These are phyloP conservation scores for Boechera divaricarpa DNA, from an alignment of 345 rosid genomes.

Conservation along the genomic window DNA sequence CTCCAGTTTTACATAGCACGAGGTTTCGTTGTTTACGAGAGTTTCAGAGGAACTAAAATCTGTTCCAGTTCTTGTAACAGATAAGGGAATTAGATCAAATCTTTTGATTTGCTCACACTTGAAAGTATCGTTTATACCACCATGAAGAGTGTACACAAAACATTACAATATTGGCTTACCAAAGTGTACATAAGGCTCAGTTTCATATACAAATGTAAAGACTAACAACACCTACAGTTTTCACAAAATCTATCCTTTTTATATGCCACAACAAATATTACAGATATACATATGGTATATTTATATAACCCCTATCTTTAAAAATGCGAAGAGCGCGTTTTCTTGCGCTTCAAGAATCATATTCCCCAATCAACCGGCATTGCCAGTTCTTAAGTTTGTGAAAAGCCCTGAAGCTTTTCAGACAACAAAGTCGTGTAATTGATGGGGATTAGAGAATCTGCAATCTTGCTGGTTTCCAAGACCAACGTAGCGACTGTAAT, in stretches of 20 bases:
- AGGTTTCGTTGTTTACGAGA: not conserved
- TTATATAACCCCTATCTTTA: conserved; percentile 39
- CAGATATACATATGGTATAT: conserved; percentile 21
- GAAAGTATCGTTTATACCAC: conserved; percentile 41
- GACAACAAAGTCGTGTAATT: conserved; percentile 89
- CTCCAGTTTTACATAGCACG: not conserved
- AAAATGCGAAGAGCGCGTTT: conserved; percentile 34
- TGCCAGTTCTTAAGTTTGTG: conserved; percentile 19
- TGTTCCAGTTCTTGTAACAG: not conserved
- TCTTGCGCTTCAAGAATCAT: conserved; percentile 49
- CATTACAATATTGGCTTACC: conserved; percentile 47
- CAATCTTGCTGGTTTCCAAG: conserved; percentile 64
- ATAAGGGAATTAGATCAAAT: not conserved
- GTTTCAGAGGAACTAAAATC: not conserved
- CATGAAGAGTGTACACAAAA: conserved; percentile 40
- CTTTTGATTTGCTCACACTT: conserved; percentile 27
- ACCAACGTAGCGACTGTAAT: conserved; percentile 65
- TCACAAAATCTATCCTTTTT: conserved; percentile 41
- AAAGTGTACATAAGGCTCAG: conserved; percentile 28
- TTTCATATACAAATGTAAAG: conserved; percentile 41
- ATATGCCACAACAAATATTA: conserved; percentile 42
- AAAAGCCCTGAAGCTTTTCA: conserved; percentile 40
- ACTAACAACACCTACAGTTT: conserved; percentile 37
- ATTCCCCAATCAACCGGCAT: conserved; percentile 28
- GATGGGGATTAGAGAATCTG: conserved; percentile 66